Conservation (phyloP, 2,329 filamentous ascomycete species). For the Leptographium galeiforme region DNA sequence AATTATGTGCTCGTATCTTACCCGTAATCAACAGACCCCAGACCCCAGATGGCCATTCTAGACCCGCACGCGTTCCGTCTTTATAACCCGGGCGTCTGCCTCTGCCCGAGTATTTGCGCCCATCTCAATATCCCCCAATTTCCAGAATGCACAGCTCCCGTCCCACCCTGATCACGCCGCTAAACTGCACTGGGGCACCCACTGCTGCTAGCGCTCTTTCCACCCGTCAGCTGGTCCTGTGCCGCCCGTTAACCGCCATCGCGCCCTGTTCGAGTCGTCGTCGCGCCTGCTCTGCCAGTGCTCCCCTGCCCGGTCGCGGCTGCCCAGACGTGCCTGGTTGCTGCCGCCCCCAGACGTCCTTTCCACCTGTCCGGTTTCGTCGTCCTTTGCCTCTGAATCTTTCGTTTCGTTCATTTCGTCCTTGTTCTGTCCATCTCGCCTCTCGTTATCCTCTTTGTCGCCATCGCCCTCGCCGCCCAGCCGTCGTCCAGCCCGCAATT, state of each 20-base stretch:
- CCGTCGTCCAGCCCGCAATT: not conserved
- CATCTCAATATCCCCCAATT: not conserved
- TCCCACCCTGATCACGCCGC: conserved; percentile 8
- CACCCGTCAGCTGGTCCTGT: not conserved
- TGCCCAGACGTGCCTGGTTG: conserved; percentile 1
- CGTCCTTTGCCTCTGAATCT: not conserved
- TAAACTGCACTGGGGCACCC: conserved; percentile 9
- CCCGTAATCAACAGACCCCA: too few relatives aligned
- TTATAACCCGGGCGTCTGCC: not conserved
- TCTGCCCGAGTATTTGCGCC: not conserved
- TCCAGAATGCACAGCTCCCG: conserved; percentile 7
- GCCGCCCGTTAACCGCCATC: not conserved
- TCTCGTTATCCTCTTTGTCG: not conserved
- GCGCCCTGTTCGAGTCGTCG: not conserved
- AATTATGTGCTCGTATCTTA: too few relatives aligned
- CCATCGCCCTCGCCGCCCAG: not conserved
- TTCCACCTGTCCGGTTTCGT: not conserved
- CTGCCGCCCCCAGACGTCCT: not conserved
- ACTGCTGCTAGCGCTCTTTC: not conserved
- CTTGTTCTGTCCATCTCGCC: too few relatives aligned
- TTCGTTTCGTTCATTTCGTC: not conserved
- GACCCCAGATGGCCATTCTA: too few relatives aligned
- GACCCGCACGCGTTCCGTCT: too few relatives aligned
- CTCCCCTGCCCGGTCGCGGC: not conserved
- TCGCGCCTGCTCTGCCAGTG: not conserved